Evolutionary conservation across 2,329 filamentous ascomycete species (phyloP).

Genomic region (Cordyceps tenuipes): DNA sequence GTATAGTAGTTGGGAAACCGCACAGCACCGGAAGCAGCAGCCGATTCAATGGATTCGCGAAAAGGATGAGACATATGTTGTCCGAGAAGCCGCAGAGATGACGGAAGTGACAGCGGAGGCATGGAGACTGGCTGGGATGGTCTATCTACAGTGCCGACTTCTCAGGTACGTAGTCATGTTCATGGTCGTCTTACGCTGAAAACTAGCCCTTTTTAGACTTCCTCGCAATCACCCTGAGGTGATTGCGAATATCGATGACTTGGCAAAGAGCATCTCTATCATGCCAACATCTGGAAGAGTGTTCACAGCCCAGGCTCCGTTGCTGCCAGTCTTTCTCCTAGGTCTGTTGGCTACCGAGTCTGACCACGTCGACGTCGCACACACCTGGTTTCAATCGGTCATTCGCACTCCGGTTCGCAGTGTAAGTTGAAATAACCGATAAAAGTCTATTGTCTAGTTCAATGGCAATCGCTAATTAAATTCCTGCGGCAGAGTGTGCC

Average conservation of each 20-base stretch:
- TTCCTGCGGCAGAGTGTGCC: constrained; percentile 28
- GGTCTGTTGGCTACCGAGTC: constrained; percentile 26
- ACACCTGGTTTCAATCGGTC: constrained; percentile 29
- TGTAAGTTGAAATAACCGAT: constrained; percentile 21
- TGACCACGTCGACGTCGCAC: constrained; percentile 22
- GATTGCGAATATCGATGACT: constrained; percentile 22
- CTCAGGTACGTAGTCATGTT: constrained; percentile 22
- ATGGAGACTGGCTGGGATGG: constrained; percentile 31
- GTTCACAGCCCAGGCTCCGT: constrained; percentile 34
- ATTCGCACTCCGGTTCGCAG: constrained; percentile 30
- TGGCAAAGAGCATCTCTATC: constrained; percentile 29
- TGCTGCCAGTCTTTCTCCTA: constrained; percentile 33
- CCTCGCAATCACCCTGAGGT: constrained; percentile 30
- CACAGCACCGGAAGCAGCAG: constrained; percentile 11
- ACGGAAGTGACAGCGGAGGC: constrained; percentile 33
- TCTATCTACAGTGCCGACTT: constrained; percentile 32
- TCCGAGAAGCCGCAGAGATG: constrained; percentile 26
- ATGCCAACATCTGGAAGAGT: constrained; percentile 33
- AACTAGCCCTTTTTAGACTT: constrained; percentile 19
- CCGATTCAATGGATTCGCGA: constrained; percentile 24
- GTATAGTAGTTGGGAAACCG: constrained; percentile 18
- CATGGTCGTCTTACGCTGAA: neutral
- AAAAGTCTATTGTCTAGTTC: neutral
- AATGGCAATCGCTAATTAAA: constrained; percentile 12
- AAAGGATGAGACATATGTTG: constrained; percentile 17